phyloP scores from a whole-genome alignment of 2,329 filamentous ascomycete species.

The Aspergillus sp. region DNA sequence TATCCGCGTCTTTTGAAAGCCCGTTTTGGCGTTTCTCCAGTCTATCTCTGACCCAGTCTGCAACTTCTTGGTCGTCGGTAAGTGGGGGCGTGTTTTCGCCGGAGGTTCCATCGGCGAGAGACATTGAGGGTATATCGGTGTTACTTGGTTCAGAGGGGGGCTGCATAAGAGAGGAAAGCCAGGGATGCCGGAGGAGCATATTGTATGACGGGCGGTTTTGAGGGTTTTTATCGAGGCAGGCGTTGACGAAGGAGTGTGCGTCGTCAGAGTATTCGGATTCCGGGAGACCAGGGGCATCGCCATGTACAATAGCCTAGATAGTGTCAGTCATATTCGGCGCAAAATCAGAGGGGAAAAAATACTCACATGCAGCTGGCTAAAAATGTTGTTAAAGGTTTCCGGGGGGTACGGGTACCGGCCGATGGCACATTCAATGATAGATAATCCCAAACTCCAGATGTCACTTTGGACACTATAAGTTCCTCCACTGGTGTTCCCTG shows the following conservation, averaged over 20 bases:
- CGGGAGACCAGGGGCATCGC: conserved; percentile 88
- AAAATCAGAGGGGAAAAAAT: not conserved
- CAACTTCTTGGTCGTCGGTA: conserved; percentile 77
- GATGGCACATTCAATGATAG: conserved; percentile 93
- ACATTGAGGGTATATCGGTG: conserved; percentile 36
- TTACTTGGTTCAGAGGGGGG: conserved; percentile 69
- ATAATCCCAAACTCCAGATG: conserved; percentile 93
- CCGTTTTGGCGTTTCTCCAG: conserved; percentile 66
- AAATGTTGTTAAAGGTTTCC: conserved; percentile 97
- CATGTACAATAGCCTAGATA: conserved; percentile 88
- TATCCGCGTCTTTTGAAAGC: conserved; percentile 54
- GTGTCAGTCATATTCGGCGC: conserved; percentile 3
- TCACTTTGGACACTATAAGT: conserved; percentile 98
- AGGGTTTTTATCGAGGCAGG: conserved; percentile 89
- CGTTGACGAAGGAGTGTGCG: conserved; percentile 82
- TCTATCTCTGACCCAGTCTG: conserved; percentile 75
- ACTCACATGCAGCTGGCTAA: conserved; percentile 93
- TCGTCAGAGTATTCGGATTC: conserved; percentile 72
- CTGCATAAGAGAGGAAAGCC: conserved; percentile 75
- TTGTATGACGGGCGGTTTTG: conserved; percentile 91
- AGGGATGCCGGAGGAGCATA: conserved; percentile 84
- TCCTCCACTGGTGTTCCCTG: conserved; percentile 69
- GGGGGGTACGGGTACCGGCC: conserved; percentile 95
- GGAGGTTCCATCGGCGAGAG: conserved; percentile 29
- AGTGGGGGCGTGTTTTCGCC: conserved; percentile 35